A percentile compares a stretch with the other conserved stretches of the same genome.
phyloP scores from a whole-genome alignment of 352 stramenopile species.

The Globisporangium radiosum region DNA sequence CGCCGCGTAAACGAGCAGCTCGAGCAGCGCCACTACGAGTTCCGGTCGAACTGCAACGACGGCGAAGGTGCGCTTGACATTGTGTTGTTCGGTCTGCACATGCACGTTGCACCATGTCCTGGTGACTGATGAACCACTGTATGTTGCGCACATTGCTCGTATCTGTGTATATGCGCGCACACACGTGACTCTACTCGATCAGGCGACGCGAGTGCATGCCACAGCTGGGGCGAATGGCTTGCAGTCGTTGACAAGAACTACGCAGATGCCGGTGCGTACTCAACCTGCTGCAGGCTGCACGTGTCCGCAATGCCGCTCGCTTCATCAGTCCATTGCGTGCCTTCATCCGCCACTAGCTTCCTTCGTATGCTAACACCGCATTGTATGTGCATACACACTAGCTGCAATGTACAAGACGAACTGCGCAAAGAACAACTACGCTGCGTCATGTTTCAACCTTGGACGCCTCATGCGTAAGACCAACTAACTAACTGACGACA shows the following conservation, averaged over 20 bases:
- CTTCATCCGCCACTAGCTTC: too few relatives aligned
- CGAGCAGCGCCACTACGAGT: conserved; percentile 84
- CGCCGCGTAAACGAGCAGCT: conserved; percentile 78
- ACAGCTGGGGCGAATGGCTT: conserved; percentile 85
- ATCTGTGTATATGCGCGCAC: too few relatives aligned
- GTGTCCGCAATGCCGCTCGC: too few relatives aligned
- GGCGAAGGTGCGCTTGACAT: conserved; percentile 32
- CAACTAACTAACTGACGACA: neutral
- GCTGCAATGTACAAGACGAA: conserved; percentile 79
- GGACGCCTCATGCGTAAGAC: conserved; percentile 68
- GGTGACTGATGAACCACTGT: too few relatives aligned
- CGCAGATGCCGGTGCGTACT: conserved; percentile 38
- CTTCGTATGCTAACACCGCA: neutral
- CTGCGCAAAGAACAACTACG: conserved; percentile 74
- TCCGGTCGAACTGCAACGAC: conserved; percentile 82
- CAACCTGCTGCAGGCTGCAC: too few relatives aligned
- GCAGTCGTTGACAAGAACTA: conserved; percentile 87
- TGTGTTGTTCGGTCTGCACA: too few relatives aligned
- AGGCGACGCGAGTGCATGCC: conserved; percentile 77
- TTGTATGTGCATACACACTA: conserved; percentile 7
- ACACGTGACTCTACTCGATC: neutral
- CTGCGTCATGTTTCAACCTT: conserved; percentile 84
- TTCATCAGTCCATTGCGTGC: too few relatives aligned
- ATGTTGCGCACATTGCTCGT: neutral
- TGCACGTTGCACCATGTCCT: neutral